Evolutionary conservation across 192 early-diverging fungal species (phyloP).

Genomic region (Pilaira anomala): DNA sequence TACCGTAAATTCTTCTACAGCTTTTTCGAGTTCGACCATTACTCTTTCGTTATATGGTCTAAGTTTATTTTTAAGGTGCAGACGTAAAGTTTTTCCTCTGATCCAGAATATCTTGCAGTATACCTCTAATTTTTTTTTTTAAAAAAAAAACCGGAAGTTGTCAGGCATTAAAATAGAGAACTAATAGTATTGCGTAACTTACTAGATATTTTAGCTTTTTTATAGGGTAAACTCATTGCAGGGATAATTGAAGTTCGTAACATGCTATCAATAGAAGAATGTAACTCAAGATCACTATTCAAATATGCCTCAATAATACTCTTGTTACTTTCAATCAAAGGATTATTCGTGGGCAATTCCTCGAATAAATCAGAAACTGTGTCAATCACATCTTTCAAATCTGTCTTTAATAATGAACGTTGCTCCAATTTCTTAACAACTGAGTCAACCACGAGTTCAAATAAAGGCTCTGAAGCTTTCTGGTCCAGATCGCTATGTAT

Average conservation of each 20-base stretch:
- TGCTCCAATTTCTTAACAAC: constrained; percentile 39
- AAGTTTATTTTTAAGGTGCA: constrained; percentile 48
- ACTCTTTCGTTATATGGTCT: constrained; percentile 50
- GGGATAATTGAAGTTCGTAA: constrained; percentile 1
- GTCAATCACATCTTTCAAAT: constrained; percentile 61
- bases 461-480: constrained; percentile 52
- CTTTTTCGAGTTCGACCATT: constrained; percentile 53
- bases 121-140: no score
- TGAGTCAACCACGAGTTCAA: constrained; percentile 44
- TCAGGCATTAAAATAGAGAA: neutral
- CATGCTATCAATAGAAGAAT: neutral
- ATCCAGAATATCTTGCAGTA: constrained; percentile 58
- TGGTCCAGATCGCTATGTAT: constrained; percentile 45
- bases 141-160: neutral
- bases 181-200: neutral
- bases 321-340: constrained; percentile 25
- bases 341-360: constrained; percentile 48
- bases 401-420: constrained; percentile 44
- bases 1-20: constrained; percentile 53
- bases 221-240: neutral
- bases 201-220: constrained; percentile 15
- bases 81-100: constrained; percentile 49
- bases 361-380: constrained; percentile 48
- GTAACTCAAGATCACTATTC: neutral
- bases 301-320: constrained; percentile 1